These are phyloP conservation scores for Talaromyces piceae DNA, from an alignment of 2,329 filamentous ascomycete genomes.

Conservation along the genomic window DNA sequence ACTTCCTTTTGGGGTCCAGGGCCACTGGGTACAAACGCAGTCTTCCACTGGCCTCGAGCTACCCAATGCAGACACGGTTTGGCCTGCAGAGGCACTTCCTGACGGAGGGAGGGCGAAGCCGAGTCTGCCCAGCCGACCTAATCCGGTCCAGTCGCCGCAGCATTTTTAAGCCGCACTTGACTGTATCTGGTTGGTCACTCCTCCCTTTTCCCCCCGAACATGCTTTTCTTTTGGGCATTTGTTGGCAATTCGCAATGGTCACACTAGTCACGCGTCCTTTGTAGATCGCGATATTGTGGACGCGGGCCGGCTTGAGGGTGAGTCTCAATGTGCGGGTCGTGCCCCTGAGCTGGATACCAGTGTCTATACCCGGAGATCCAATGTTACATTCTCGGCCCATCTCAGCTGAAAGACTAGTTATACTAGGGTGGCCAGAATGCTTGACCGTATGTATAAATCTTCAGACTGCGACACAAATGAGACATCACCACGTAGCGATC, in stretches of 20 bases:
- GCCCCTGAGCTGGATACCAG: neutral
- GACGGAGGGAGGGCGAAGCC: neutral
- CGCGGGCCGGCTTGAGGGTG: neutral
- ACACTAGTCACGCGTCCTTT: neutral
- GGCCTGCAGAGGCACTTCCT: neutral
- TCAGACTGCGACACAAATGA: neutral
- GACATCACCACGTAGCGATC: neutral
- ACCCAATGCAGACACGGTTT: neutral
- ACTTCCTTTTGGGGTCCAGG: neutral
- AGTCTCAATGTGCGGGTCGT: neutral
- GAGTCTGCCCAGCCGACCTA: neutral
- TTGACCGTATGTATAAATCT: neutral
- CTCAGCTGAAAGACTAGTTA: neutral
- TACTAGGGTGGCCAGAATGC: neutral
- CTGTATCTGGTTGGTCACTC: neutral
- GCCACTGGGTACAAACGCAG: neutral
- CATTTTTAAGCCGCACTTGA: neutral
- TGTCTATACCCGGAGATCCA: neutral
- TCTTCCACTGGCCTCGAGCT: neutral
- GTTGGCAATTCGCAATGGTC: neutral
- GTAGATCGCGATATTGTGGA: constrained; percentile 1
- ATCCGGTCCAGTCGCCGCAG: neutral
- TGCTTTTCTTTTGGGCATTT: neutral
- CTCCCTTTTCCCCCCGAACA: too few species aligned
- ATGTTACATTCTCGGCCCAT: neutral